Evolutionary conservation across 1,284 basidiomycete genomes (phyloP), one percentile per base, ranked within the genome.

Genomic region (Cryptococcus hybrid): DNA sequence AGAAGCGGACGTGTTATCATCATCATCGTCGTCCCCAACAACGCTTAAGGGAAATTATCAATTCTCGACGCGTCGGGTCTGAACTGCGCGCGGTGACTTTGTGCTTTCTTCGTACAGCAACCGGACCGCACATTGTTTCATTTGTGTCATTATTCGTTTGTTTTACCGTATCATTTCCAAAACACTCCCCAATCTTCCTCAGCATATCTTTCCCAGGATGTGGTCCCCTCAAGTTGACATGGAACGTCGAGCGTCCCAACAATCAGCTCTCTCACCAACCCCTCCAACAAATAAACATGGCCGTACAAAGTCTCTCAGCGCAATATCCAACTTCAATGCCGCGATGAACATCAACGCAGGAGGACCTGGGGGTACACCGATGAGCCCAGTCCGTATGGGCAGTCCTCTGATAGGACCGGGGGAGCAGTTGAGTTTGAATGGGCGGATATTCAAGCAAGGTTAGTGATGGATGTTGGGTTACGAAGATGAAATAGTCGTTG

Each of bases 401-500:
- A 45, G 52, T 47, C 15, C 52, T 4, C 15, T 52, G 30, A 30
- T 47, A 15, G 57, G 55, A n/a, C 7, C 11, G 56, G 88, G 72
- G 81, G 37, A 78, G 81, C 57, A 77, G 78, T 49, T 82, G 84
- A 74, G 18, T 76, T 79, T 11, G 87, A 91, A 67, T 93, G 90
- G 90, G 85, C 88, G 51, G 80, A 83, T 43, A 85, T 87, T 0
- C 74, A 74, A 51, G 72, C 71, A 13, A 70, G 70, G 70, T 73
- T 30, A 66, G 60, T 46, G 15, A 7, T 30, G 18, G 9, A 34
- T 12, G 47, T 8, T 7, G 12, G 47, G 34, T 24, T n/a, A 11
- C 7, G 9, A 30, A 3, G 15, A 35, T 35, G 13, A 47, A 34
- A 15, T 30, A 34, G 34, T 34, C 24, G 30, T 30, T 30, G 13